phyloP scores from a whole-genome alignment of 805 yeast genomes.

The Schwanniomyces pseudopolymorphus region DNA sequence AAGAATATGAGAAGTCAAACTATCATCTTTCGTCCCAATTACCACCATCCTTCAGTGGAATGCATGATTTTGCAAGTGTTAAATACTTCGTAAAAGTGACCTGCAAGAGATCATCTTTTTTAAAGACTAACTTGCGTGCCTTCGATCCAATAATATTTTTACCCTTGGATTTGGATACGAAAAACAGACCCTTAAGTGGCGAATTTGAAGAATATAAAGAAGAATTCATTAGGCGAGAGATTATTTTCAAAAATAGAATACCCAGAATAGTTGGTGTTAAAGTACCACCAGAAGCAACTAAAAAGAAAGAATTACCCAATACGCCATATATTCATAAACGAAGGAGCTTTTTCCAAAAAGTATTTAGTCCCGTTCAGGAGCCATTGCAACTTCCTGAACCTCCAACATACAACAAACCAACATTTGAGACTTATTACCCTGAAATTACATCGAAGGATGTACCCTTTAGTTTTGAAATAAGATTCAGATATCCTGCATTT shows the following conservation, averaged over 20 bases:
- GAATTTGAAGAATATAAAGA: constrained; percentile 34
- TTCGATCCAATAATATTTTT: constrained; percentile 52
- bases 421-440: constrained; percentile 9
- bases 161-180: constrained; percentile 44
- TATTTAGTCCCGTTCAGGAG: constrained; percentile 18
- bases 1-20: constrained; percentile 3
- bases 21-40: constrained; percentile 29
- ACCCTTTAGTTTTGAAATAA: constrained; percentile 45
- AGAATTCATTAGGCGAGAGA: constrained; percentile 46
- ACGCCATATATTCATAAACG: constrained; percentile 15
- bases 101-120: constrained; percentile 50
- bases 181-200: constrained; percentile 16
- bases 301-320: constrained; percentile 19
- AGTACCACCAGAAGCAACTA: constrained; percentile 13
- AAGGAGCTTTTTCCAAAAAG: constrained; percentile 27
- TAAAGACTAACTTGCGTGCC: constrained; percentile 47
- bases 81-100: constrained; percentile 62
- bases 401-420: constrained; percentile 8
- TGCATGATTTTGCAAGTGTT: constrained; percentile 37
- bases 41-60: constrained; percentile 35
- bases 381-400: constrained; percentile 9
- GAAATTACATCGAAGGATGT: constrained; percentile 35
- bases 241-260: constrained; percentile 36
- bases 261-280: constrained; percentile 46
- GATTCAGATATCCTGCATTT: constrained; percentile 48